Evolutionary conservation across 371 early-diverging fungal species (phyloP).

Genomic region (Furculomyces boomerangus): DNA sequence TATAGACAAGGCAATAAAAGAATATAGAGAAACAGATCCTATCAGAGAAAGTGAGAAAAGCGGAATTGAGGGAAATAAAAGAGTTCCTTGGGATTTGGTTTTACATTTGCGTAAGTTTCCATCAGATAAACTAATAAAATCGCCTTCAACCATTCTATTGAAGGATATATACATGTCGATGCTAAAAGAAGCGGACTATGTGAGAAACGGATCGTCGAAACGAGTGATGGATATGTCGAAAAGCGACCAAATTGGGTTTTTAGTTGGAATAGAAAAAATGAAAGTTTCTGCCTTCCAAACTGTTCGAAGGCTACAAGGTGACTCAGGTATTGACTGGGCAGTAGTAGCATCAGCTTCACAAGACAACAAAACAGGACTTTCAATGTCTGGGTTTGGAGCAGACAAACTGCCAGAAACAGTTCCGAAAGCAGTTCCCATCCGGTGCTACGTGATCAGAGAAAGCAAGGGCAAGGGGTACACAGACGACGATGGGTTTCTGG

Average conservation of each 20-base stretch:
- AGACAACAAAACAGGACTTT: background rate
- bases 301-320: background rate
- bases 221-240: conserved; percentile 22
- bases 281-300: conserved; percentile 5
- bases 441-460: background rate
- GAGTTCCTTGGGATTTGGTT: conserved; percentile 14
- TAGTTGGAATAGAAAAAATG: conserved; percentile 16
- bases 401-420: conserved; percentile 10
- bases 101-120: conserved; percentile 20
- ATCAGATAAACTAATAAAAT: conserved; percentile 5
- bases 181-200: conserved; percentile 20
- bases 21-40: too few species aligned
- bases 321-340: background rate
- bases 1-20: background rate
- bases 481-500: background rate
- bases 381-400: conserved; percentile 6
- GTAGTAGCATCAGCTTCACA: conserved; percentile 1
- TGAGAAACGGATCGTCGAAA: conserved; percentile 20
- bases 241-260: conserved; percentile 16
- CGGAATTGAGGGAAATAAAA: too few species aligned
- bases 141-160: conserved; percentile 7
- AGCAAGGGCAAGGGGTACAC: background rate
- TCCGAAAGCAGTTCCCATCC: background rate
- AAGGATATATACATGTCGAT: conserved; percentile 21
- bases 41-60: too few species aligned